Base-by-base conservation (phyloP, 2,329 filamentous ascomycete genomes). In the Fusarium pseudograminearum region DNA sequence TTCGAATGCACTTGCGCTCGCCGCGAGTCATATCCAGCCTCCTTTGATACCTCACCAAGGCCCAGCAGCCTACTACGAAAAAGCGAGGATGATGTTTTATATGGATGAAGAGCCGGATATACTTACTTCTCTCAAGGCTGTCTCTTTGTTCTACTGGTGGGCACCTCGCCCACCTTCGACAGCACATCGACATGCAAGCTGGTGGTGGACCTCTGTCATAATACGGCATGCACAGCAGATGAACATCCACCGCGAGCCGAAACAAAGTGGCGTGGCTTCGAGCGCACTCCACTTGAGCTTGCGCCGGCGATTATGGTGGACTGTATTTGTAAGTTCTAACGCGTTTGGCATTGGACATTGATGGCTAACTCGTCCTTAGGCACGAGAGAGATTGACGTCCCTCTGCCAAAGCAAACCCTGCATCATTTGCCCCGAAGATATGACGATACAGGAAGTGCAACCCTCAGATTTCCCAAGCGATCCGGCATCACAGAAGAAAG, bases 141-240 rank as follows among this genome's bases (percentile, higher is more conserved):
- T 83, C 1, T 72, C 79, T 1, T 59, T 83, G 3, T 81, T 83
- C 38, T 83, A 83, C 72, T 83, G 82, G 82, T 83, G 80, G 81
- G 79, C 80, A 5, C 79, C 82, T 9, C 73, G 77, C 0, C 72
- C 78, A 34, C 80, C 81, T 1, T 76, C 78, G 3, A 77, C 76
- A 3, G 78, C 80, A 4, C 78, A 80, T 50, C 75, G 78, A 3
- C 77, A 83, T 65, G 78, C 80, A 3, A 79, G 79, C 24, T 83
- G 81, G 81, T 83, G 81, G 81, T 83, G 82, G 82, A 83, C 80
- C 0, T 80, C 79, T 4, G 77, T 82, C 5, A 76, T 81, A 16
- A 82, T 83, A 22, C 71, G 81, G 15, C 80, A 82, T 58, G 81
- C 80, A 3, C 82, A 83, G 56, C 81, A 83, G 57, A 78, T 82